A percentile compares a stretch with the other conserved stretches of the same genome.
Evolutionary conservation across 2,329 filamentous ascomycete genomes (phyloP).

Genomic region (Dendrostoma leiphaemia): DNA sequence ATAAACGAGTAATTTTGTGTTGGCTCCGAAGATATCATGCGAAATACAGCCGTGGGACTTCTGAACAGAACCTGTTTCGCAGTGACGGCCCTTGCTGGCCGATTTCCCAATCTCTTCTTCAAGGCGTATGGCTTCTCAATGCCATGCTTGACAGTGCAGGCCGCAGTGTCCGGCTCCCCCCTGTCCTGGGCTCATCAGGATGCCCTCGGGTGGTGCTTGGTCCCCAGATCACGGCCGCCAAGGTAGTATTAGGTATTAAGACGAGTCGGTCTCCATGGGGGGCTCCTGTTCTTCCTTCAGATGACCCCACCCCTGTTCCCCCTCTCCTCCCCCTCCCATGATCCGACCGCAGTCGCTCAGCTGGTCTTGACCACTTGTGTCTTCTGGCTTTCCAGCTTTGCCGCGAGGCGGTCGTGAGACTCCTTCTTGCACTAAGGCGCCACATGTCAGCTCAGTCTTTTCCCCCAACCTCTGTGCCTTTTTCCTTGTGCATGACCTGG

Average conservation of each 20-base stretch:
- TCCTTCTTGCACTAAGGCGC: slow-evolving; percentile 86
- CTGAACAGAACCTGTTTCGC: no score
- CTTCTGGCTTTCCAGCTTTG: slow-evolving; percentile 86
- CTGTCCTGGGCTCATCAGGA: no score
- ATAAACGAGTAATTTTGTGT: not conserved
- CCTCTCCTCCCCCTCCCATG: not conserved
- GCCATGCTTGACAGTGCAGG: not conserved
- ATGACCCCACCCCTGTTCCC: no score
- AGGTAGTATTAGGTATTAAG: no score
- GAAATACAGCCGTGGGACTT: not conserved
- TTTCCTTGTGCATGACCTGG: no score
- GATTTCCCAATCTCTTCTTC: not conserved
- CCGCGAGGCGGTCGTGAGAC: slow-evolving; percentile 88
- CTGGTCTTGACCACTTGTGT: slow-evolving; percentile 92
- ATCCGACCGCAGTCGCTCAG: slow-evolving; percentile 41
- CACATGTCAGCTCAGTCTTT: slow-evolving; percentile 14
- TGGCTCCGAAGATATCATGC: not conserved
- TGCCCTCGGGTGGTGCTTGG: no score
- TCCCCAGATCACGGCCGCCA: no score
- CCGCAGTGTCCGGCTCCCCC: no score
- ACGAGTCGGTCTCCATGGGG: no score
- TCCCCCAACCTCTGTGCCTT: no score
- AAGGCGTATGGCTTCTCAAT: not conserved
- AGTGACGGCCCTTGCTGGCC: no score
- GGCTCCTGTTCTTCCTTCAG: no score